Conservation (phyloP, 2,329 filamentous ascomycete species). For the Fusarium phyllophilum region DNA sequence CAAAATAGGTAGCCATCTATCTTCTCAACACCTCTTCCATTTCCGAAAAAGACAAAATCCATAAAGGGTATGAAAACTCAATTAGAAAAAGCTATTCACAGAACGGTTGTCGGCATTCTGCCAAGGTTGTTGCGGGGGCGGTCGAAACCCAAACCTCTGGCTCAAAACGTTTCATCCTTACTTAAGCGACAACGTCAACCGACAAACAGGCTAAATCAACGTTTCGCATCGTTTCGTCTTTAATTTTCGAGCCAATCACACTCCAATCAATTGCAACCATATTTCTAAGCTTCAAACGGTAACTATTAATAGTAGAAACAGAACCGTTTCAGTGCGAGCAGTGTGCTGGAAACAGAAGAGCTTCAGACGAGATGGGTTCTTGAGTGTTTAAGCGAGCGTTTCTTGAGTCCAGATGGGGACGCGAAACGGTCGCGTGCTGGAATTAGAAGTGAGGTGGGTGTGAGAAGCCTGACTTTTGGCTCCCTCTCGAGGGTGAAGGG, state of each 20-base stretch:
- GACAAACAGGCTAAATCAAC: not conserved
- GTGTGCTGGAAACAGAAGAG: not conserved
- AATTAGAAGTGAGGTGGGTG: not conserved
- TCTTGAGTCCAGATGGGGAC: not conserved
- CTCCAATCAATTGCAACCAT: not conserved
- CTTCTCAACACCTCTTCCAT: accelerated
- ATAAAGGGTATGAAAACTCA: accelerated
- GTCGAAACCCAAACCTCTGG: not conserved
- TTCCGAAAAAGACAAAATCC: accelerated
- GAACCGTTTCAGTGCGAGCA: not conserved
- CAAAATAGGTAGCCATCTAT: accelerated
- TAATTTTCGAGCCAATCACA: not conserved
- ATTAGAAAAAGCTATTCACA: not conserved
- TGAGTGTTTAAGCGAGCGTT: not conserved
- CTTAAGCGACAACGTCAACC: not conserved
- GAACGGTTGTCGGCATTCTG: not conserved
- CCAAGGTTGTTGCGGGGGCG: not conserved
- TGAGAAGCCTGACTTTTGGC: accelerated
- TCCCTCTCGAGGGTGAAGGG: accelerated
- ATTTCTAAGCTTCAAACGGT: not conserved
- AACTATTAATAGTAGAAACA: constrained; percentile 9
- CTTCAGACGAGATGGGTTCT: not conserved
- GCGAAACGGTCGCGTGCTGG: not conserved
- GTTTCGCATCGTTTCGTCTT: not conserved
- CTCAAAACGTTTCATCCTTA: not conserved